These are phyloP conservation scores for Dipteronia sinensis DNA, from an alignment of 345 rosid genomes.

Conservation along the genomic window DNA sequence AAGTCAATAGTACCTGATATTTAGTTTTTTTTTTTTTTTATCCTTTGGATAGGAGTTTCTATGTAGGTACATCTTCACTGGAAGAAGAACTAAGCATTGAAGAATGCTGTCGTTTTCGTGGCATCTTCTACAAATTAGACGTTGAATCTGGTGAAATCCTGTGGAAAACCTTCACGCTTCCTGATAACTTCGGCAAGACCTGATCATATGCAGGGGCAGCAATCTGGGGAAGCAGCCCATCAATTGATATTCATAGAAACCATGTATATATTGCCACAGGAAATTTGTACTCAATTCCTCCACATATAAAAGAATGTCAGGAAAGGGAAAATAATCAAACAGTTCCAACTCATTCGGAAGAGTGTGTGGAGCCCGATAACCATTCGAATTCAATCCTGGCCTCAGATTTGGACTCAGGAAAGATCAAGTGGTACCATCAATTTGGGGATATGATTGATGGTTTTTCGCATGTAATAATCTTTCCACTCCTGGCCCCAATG, in stretches of 20 bases:
- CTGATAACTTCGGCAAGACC: conserved; percentile 15
- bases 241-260: conserved; percentile 31
- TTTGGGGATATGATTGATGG: conserved; percentile 43
- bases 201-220: conserved; percentile 35
- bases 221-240: conserved; percentile 41
- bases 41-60: too few species aligned
- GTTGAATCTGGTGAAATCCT: conserved; percentile 20
- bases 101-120: conserved; percentile 25
- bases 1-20: too few species aligned
- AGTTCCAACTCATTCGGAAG: conserved; percentile 21
- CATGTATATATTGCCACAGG: conserved; percentile 42
- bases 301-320: conserved; percentile 26
- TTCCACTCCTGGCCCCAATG: conserved; percentile 37
- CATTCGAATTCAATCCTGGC: conserved; percentile 34
- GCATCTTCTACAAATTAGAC: conserved; percentile 29
- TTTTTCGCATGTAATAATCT: conserved; percentile 28
- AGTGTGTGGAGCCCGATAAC: conserved; percentile 33
- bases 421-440: conserved; percentile 34
- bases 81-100: too few species aligned
- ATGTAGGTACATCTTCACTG: too few species aligned
- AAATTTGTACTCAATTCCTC: conserved; percentile 38
- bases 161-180: conserved; percentile 35
- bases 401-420: conserved; percentile 32
- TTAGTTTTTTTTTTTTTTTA: too few species aligned
- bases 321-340: conserved; percentile 36